Evolutionary conservation across 805 yeast genomes (phyloP).

Genomic region (Zygosaccharomyces siamensis): DNA sequence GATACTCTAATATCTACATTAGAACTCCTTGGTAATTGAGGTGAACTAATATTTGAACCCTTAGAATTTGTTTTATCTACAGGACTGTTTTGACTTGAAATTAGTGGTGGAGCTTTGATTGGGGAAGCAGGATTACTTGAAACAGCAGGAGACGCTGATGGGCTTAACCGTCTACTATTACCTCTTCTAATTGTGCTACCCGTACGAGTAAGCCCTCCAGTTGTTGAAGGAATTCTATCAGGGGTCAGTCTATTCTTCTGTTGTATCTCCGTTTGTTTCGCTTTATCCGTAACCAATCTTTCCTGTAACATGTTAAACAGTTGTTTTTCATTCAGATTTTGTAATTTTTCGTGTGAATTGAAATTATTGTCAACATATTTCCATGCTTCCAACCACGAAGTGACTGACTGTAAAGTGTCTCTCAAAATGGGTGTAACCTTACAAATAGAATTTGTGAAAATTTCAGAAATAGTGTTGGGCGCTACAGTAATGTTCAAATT

Average conservation of each 20-base stretch:
- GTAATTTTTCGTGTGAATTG: conserved; percentile 10
- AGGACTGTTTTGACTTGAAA: conserved; percentile 23
- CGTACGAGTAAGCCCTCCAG: conserved; percentile 5
- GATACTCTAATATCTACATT: conserved; percentile 11
- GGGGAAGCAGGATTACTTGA: conserved; percentile 14
- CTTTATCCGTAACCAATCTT: conserved; percentile 26
- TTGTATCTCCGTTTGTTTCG: conserved; percentile 16
- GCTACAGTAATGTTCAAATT: conserved; percentile 19
- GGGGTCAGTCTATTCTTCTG: conserved; percentile 3
- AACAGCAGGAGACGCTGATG: conserved; percentile 13
- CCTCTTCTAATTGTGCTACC: conserved; percentile 9
- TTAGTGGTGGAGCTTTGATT: conserved; percentile 18
- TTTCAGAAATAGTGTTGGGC: conserved; percentile 16
- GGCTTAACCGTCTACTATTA: conserved; percentile 7
- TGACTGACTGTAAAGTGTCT: conserved; percentile 11
- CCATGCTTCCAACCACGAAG: conserved; percentile 24
- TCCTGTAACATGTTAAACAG: conserved; percentile 26
- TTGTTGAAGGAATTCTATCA: neutral
- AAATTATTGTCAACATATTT: conserved; percentile 21
- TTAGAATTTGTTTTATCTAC: conserved; percentile 9
- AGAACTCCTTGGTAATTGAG: conserved; percentile 21
- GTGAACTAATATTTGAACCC: conserved; percentile 13
- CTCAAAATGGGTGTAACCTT: conserved; percentile 17
- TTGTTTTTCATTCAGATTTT: conserved; percentile 14
- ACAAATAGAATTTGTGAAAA: conserved; percentile 18